Evolutionary conservation across 2,329 filamentous ascomycete species (phyloP).

Genomic region (Aspergillus uvarum): DNA sequence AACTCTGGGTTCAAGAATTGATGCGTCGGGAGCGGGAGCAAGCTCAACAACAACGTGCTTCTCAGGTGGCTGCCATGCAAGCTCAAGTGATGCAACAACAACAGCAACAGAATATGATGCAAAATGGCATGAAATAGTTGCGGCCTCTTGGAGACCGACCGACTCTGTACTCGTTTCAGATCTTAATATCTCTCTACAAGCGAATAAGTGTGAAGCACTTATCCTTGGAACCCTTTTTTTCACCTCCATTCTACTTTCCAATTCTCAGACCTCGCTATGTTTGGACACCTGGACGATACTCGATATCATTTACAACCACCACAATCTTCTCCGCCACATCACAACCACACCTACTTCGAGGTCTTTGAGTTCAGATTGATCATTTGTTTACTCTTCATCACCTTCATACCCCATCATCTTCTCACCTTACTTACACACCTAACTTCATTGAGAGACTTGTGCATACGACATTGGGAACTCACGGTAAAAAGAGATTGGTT

Average conservation of each 20-base stretch:
- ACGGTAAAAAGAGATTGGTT: conserved; percentile 16
- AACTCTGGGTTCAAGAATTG: conserved; percentile 38
- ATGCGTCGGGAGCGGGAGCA: conserved; percentile 40
- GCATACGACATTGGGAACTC: conserved; percentile 12
- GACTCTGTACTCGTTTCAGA: background rate
- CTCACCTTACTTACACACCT: conserved; percentile 7
- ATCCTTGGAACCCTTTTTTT: background rate
- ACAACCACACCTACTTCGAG: background rate
- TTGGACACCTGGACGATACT: background rate
- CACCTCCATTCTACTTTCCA: background rate
- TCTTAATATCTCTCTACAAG: background rate
- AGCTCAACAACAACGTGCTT: conserved; percentile 33
- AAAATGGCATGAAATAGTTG: conserved; percentile 39
- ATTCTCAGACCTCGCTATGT: background rate
- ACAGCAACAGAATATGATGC: conserved; percentile 45
- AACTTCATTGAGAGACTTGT: conserved; percentile 15
- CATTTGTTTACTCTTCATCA: background rate
- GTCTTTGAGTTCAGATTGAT: background rate
- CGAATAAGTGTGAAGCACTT: background rate
- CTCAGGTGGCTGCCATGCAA: conserved; percentile 34
- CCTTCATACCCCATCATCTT: background rate
- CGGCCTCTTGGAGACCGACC: background rate
- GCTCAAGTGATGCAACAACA: conserved; percentile 38
- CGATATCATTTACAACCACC: background rate
- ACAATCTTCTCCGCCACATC: too few relatives aligned